Conservation (phyloP, 2,329 filamentous ascomycete species). For the Zymoseptoria ardabiliae region DNA sequence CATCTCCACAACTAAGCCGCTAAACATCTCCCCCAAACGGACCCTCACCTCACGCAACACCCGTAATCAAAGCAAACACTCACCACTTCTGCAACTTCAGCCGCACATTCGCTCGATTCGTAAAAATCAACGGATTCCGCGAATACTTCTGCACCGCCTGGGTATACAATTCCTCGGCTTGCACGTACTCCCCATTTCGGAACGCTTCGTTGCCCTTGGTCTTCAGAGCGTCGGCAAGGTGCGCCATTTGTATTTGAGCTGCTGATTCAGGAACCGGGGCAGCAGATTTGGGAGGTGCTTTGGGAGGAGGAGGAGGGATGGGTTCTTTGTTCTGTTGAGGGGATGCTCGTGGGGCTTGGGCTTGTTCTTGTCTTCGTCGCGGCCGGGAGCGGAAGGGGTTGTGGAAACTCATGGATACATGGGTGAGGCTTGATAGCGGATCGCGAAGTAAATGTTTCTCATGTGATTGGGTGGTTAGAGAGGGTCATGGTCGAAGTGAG, state of each 20-base stretch:
- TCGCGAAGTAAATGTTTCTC: neutral
- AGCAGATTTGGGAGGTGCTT: neutral
- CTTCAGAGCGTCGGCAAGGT: constrained; percentile 41
- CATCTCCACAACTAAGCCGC: too few species aligned
- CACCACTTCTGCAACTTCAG: constrained; percentile 62
- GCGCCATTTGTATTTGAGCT: constrained; percentile 12
- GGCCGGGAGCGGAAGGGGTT: neutral
- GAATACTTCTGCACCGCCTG: constrained; percentile 70
- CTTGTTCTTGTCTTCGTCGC: neutral
- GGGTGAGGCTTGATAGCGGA: too few species aligned
- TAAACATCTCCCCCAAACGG: too few species aligned
- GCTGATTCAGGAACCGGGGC: neutral
- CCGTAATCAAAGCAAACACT: too few species aligned
- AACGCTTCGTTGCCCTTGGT: constrained; percentile 58
- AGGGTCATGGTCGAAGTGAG: neutral
- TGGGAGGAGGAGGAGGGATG: neutral
- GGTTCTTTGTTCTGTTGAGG: neutral
- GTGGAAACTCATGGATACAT: neutral
- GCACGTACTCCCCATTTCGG: constrained; percentile 55
- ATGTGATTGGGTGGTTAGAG: neutral
- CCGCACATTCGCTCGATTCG: constrained; percentile 79
- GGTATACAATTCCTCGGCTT: constrained; percentile 63
- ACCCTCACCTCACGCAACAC: too few species aligned
- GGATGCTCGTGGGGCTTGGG: too few species aligned
- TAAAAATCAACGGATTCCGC: constrained; percentile 71